Evolutionary conservation across 306 rosid genomes (phyloP).

Genomic region (Acmispon strigosus): DNA sequence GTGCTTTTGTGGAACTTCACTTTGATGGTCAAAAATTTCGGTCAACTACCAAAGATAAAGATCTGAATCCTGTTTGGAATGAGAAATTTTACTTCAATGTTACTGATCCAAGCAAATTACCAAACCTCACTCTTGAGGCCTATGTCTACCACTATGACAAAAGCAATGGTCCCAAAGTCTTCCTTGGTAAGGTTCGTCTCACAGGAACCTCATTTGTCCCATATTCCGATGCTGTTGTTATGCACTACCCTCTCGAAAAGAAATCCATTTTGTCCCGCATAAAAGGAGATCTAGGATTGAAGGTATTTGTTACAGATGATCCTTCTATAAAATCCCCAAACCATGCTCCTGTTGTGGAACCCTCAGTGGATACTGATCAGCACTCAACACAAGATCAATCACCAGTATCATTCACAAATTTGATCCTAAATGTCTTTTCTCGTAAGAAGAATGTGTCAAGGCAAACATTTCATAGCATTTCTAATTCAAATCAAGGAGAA

Average conservation of each 20-base stretch:
- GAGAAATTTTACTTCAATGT: conserved; percentile 76
- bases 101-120: conserved; percentile 51
- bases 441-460: conserved; percentile 44
- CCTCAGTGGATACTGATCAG: conserved; percentile 30
- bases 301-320: conserved; percentile 84
- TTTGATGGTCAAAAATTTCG: conserved; percentile 68
- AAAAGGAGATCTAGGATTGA: conserved; percentile 91
- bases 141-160: conserved; percentile 38
- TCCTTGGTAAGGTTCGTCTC: conserved; percentile 75
- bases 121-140: conserved; percentile 57
- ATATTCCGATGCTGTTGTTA: conserved; percentile 66
- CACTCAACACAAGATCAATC: conserved; percentile 26
- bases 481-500: conserved; percentile 31
- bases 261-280: conserved; percentile 45
- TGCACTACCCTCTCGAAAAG: conserved; percentile 87
- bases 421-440: conserved; percentile 39
- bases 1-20: conserved; percentile 70
- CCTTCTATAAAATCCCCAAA: conserved; percentile 57
- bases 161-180: conserved; percentile 36
- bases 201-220: conserved; percentile 86
- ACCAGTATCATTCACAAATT: conserved; percentile 28
- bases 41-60: conserved; percentile 65
- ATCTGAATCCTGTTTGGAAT: conserved; percentile 84
- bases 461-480: conserved; percentile 59
- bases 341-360: conserved; percentile 54